phyloP scores from a whole-genome alignment of 2,329 filamentous ascomycete species.

The Aspergillus fumigatus region DNA sequence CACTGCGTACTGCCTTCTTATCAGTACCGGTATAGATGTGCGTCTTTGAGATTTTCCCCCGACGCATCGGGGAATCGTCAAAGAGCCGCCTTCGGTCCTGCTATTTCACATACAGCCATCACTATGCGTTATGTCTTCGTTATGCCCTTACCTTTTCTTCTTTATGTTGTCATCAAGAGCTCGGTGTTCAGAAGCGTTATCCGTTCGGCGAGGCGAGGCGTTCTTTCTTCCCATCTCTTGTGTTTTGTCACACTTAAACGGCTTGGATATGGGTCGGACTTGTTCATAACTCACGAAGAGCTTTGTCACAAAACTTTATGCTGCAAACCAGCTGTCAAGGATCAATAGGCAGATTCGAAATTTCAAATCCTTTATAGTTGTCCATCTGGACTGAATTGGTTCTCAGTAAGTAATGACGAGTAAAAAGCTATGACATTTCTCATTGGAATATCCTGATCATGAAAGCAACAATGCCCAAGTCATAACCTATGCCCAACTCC shows the following conservation, averaged over 20 bases:
- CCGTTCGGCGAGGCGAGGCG: constrained; percentile 19
- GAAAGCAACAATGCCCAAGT: constrained; percentile 2
- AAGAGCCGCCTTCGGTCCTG: neutral
- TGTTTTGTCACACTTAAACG: neutral
- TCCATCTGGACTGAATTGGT: neutral
- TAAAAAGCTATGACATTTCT: constrained; percentile 2
- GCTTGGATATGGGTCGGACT: neutral
- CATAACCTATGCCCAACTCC: neutral
- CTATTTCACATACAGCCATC: neutral
- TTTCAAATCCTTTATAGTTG: neutral
- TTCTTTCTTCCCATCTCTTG: constrained; percentile 12
- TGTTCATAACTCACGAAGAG: neutral
- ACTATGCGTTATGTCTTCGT: neutral
- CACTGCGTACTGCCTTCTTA: neutral
- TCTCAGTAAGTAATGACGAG: neutral
- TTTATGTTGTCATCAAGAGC: constrained; percentile 12
- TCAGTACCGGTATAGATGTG: neutral
- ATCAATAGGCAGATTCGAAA: neutral
- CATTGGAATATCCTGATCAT: constrained; percentile 10
- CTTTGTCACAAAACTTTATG: neutral
- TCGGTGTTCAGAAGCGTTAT: constrained; percentile 29
- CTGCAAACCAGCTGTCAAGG: neutral
- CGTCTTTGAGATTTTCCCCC: neutral
- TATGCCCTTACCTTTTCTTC: constrained; percentile 1
- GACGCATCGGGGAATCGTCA: neutral